Evolutionary conservation across 371 early-diverging fungal species (phyloP), one percentile per base, ranked within the genome.

Genomic region (Apophysomyces elegans): DNA sequence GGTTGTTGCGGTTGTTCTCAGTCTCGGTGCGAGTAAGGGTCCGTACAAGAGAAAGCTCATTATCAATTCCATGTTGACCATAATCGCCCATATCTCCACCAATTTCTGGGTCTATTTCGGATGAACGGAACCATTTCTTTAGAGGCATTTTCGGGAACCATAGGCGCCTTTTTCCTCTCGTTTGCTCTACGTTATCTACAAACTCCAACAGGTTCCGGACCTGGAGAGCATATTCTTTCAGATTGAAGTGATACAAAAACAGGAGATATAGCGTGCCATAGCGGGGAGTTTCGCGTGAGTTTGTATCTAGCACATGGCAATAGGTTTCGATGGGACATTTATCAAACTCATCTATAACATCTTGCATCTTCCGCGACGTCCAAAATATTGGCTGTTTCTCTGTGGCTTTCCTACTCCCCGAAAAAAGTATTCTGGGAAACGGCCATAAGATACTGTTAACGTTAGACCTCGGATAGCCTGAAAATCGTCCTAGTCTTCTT

Each of bases 381-480:
- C 50, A 16, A 16, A 7, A 13, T 14, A 14, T n/a, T 3, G n/a
- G 4, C 1, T 11, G 1, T 14, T 37, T 1, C 39, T 26, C 8
- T 14, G 14, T 62, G 36, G 66, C 43, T 37, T n/a, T 35, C 18
- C 39, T 38, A 18, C 36, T 14, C 37, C 47, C 4, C 54, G 37
- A 36, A 12, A 59, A 47, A 56, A 70, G 69, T 4, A 79, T 9
- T 9, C 77, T 47, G 1, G 79, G 79, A 32, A 79, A 79, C 9
- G 79, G 79, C 79, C 79, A 79, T 9, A 79, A 37, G 7, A 76
- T 61, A 56, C 73, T 74, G 43, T 71, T 74, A 13, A 72, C 39
- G 4, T 62, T 56, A 1, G 69, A 69, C 35, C 71, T 54, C 2
- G 68, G 62, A 54, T 62, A 63, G n/a, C 68, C 67, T 36, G 73